Conservation (phyloP, 2,329 filamentous ascomycete species). For the Fusarium phyllophilum region DNA sequence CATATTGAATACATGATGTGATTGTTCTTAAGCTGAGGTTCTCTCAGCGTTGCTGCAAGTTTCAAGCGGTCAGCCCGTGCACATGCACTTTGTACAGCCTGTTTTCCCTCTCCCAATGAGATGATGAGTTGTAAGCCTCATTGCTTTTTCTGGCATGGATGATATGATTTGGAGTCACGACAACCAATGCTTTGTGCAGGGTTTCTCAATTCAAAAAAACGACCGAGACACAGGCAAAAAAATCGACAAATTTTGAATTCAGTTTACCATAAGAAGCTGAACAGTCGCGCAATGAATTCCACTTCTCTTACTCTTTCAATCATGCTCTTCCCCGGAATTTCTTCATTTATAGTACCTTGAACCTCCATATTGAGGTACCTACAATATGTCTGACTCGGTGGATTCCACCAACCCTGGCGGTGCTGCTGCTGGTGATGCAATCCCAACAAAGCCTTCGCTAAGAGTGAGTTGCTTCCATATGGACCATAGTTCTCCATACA, state of each 20-base stretch:
- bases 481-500: fast-evolving
- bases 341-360: fast-evolving
- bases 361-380: fast-evolving
- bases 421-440: fast-evolving
- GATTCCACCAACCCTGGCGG: background rate
- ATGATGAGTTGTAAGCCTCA: background rate
- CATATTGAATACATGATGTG: background rate
- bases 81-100: background rate
- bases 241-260: background rate
- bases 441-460: background rate
- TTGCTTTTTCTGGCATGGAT: background rate
- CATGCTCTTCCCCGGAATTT: fast-evolving
- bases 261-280: background rate
- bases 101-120: background rate
- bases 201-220: background rate
- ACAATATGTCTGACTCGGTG: background rate
- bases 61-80: background rate
- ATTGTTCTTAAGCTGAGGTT: background rate
- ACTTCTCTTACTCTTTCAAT: fast-evolving
- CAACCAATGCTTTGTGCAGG: background rate
- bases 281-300: no score
- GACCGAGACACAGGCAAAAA: background rate
- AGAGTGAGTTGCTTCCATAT: background rate
- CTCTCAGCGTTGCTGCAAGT: background rate
- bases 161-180: background rate